A percentile compares a stretch with the other conserved stretches of the same genome.
Evolutionary conservation across 306 rosid genomes (phyloP).

Genomic region (Vachellia collinsii): DNA sequence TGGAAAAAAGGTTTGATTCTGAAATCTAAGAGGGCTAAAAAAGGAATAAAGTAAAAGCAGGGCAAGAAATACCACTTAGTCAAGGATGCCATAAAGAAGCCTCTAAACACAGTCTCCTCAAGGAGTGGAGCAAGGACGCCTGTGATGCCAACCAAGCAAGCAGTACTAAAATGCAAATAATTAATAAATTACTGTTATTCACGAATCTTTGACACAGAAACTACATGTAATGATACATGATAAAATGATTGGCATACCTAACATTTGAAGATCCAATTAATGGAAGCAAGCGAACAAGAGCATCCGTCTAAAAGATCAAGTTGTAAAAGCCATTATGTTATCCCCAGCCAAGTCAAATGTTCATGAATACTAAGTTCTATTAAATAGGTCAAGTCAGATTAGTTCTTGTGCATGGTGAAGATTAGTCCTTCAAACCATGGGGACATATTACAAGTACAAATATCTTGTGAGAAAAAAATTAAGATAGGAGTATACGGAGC

Average conservation of each 20-base stretch:
- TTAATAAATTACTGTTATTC: constrained; percentile 17
- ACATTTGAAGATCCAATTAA: constrained; percentile 83
- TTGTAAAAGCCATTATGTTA: constrained; percentile 35
- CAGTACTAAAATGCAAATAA: constrained; percentile 70
- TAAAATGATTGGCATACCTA: constrained; percentile 56
- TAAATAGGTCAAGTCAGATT: not conserved
- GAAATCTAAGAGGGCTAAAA: constrained; percentile 24
- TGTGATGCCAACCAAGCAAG: constrained; percentile 84
- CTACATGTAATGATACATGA: constrained; percentile 4
- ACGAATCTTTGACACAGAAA: constrained; percentile 19
- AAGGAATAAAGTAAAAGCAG: constrained; percentile 7
- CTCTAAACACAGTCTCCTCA: constrained; percentile 92
- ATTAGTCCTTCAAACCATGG: not conserved
- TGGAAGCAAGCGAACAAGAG: constrained; percentile 91
- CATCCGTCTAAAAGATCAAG: constrained; percentile 82
- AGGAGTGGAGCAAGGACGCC: constrained; percentile 96
- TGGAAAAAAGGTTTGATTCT: not conserved
- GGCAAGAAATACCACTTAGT: constrained; percentile 75
- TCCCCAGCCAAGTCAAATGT: constrained; percentile 7
- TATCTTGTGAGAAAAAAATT: not conserved
- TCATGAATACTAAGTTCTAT: not conserved
- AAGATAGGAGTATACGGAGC: constrained; percentile 11
- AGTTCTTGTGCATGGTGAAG: not conserved
- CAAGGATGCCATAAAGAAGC: constrained; percentile 84
- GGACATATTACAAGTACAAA: constrained; percentile 20